A percentile compares a stretch with the other conserved stretches of the same genome.
phyloP scores from a whole-genome alignment of 1,284 basidiomycete species.

The Ustilago nuda region DNA sequence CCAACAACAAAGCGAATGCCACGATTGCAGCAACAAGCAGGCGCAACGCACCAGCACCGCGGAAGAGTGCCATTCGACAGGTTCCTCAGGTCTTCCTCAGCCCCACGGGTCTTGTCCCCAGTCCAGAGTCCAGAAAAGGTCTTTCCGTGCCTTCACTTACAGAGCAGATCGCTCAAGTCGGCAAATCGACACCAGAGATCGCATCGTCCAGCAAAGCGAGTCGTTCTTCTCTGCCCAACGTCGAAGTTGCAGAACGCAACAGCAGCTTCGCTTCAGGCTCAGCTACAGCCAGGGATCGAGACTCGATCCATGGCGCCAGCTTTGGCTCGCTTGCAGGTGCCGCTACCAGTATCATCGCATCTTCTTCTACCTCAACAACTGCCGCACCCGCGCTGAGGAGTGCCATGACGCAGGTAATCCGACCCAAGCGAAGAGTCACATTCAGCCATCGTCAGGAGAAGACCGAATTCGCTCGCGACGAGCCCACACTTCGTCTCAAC shows the following conservation, averaged over 20 bases:
- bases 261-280: constrained; percentile 1
- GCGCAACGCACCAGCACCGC: constrained; percentile 50
- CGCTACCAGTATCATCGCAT: constrained; percentile 27
- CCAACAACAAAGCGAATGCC: constrained; percentile 26
- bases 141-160: constrained; percentile 39
- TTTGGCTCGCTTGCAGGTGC: constrained; percentile 25
- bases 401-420: constrained; percentile 44
- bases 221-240: constrained; percentile 31
- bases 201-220: constrained; percentile 14
- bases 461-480: constrained; percentile 52
- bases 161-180: constrained; percentile 44
- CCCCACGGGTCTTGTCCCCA: constrained; percentile 58
- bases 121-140: constrained; percentile 46
- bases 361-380: constrained; percentile 13
- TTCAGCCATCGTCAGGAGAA: constrained; percentile 56
- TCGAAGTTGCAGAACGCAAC: constrained; percentile 7
- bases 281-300: constrained; percentile 20
- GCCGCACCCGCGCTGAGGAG: constrained; percentile 21
- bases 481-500: constrained; percentile 51
- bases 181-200: constrained; percentile 17
- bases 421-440: constrained; percentile 51
- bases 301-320: constrained; percentile 25
- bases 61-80: constrained; percentile 61
- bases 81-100: constrained; percentile 61
- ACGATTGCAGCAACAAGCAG: constrained; percentile 36